Conservation (phyloP, 768 basidiomycete species). For the Zangia roseola region DNA sequence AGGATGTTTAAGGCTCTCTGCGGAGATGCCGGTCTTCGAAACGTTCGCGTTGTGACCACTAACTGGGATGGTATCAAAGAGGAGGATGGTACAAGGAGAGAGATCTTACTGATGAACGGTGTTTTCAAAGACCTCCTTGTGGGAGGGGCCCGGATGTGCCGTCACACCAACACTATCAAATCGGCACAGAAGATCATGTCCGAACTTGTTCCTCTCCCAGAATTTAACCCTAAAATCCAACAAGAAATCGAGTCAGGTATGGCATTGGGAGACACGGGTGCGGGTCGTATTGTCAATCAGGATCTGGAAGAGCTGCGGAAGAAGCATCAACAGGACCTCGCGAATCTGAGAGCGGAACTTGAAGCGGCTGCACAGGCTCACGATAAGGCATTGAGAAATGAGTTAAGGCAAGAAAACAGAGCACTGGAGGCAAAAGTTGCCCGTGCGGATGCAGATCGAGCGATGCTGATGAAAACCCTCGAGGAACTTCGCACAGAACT, state of each 20-base stretch:
- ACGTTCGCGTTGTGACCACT: conserved; percentile 45
- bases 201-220: conserved; percentile 34
- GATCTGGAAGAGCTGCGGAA: conserved; percentile 40
- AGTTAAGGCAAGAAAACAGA: no score
- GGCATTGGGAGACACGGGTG: conserved; percentile 43
- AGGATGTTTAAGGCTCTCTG: conserved; percentile 46
- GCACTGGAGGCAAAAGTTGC: no score
- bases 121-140: conserved; percentile 42
- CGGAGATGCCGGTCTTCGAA: conserved; percentile 39
- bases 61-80: conserved; percentile 42
- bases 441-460: no score
- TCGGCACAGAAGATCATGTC: conserved; percentile 43
- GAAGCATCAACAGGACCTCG: conserved; percentile 39
- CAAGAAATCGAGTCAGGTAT: conserved; percentile 42
- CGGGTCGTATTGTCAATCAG: conserved; percentile 43
- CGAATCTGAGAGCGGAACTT: conserved; percentile 39
- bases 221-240: conserved; percentile 44
- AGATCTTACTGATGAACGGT: conserved; percentile 36
- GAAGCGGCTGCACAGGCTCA: conserved; percentile 33
- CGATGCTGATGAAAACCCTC: no score
- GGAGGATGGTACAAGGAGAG: conserved; percentile 26
- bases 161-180: conserved; percentile 36
- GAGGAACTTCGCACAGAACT: no score
- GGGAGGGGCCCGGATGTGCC: conserved; percentile 39
- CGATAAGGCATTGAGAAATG: neutral